Evolutionary conservation across 2,329 filamentous ascomycete species (phyloP).

Genomic region (Colletotrichum sp.): DNA sequence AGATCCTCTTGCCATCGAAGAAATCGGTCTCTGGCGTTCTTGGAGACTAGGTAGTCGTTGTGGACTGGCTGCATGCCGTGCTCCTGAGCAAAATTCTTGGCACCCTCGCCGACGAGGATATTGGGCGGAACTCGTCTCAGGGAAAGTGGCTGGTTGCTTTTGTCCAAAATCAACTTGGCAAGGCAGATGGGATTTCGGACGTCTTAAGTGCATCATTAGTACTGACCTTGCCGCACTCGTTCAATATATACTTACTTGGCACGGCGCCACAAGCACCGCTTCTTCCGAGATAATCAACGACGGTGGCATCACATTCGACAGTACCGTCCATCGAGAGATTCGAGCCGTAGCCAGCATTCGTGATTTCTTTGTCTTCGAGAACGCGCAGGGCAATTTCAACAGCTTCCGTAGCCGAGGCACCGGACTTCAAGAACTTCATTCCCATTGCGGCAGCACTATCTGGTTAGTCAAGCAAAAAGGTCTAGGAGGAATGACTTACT

Average conservation of each 20-base stretch:
- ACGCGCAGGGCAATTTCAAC: conserved; percentile 88
- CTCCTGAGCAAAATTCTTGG: conserved; percentile 83
- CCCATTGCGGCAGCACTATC: conserved; percentile 79
- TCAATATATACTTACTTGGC: conserved; percentile 67
- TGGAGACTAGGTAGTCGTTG: conserved; percentile 81
- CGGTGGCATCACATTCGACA: conserved; percentile 93
- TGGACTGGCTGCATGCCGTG: conserved; percentile 76
- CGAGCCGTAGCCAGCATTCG: conserved; percentile 95
- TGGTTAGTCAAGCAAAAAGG: neutral
- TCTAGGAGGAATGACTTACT: conserved; percentile 62
- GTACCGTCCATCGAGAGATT: conserved; percentile 89
- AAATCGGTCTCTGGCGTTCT: conserved; percentile 79
- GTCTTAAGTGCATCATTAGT: conserved; percentile 55
- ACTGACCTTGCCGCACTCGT: neutral
- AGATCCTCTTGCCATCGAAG: conserved; percentile 80
- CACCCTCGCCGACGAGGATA: conserved; percentile 84
- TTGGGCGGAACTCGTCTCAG: conserved; percentile 92
- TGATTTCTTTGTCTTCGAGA: conserved; percentile 93
- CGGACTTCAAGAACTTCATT: conserved; percentile 81
- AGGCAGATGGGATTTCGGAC: conserved; percentile 92
- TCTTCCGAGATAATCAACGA: conserved; percentile 88
- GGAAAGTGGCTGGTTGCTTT: conserved; percentile 77
- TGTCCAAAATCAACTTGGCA: conserved; percentile 82
- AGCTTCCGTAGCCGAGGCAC: conserved; percentile 83
- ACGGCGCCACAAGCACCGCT: conserved; percentile 95